A percentile compares a stretch with the other conserved stretches of the same genome.
Evolutionary conservation across 352 stramenopile genomes (phyloP).

Genomic region (Phytophthora uliginosa): DNA sequence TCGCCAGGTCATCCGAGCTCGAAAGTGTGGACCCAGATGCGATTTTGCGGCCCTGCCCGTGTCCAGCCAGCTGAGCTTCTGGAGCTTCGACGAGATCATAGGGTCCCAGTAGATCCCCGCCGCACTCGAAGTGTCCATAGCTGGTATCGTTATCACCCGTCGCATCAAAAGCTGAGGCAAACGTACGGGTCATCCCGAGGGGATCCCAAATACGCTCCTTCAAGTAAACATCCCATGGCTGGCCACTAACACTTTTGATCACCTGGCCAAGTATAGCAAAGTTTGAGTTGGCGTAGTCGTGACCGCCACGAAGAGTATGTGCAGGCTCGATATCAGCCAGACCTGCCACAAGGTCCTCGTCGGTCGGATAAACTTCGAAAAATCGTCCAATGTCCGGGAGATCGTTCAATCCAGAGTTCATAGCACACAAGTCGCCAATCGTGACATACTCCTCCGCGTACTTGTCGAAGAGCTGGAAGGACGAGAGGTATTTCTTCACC

Average conservation of each 20-base stretch:
- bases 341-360: conserved; percentile 44
- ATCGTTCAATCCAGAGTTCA: conserved; percentile 66
- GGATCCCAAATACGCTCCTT: conserved; percentile 60
- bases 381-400: conserved; percentile 34
- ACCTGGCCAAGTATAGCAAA: conserved; percentile 73
- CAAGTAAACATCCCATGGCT: conserved; percentile 64
- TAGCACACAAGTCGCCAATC: conserved; percentile 60
- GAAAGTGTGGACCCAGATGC: conserved; percentile 61
- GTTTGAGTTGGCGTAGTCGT: conserved; percentile 4
- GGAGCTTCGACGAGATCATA: conserved; percentile 47
- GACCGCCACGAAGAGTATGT: not conserved
- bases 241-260: conserved; percentile 55
- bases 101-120: conserved; percentile 51
- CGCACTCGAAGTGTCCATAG: conserved; percentile 63
- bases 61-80: conserved; percentile 43
- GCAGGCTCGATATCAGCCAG: not conserved
- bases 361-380: conserved; percentile 49
- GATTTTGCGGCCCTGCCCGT: conserved; percentile 37
- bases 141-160: conserved; percentile 40
- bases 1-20: conserved; percentile 65
- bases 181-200: conserved; percentile 70
- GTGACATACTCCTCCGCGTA: conserved; percentile 64
- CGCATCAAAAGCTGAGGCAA: conserved; percentile 41
- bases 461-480: conserved; percentile 66
- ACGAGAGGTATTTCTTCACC: conserved; percentile 64